phyloP scores from a whole-genome alignment of 2,329 filamentous ascomycete species.

The Aspergillus sclerotialis region DNA sequence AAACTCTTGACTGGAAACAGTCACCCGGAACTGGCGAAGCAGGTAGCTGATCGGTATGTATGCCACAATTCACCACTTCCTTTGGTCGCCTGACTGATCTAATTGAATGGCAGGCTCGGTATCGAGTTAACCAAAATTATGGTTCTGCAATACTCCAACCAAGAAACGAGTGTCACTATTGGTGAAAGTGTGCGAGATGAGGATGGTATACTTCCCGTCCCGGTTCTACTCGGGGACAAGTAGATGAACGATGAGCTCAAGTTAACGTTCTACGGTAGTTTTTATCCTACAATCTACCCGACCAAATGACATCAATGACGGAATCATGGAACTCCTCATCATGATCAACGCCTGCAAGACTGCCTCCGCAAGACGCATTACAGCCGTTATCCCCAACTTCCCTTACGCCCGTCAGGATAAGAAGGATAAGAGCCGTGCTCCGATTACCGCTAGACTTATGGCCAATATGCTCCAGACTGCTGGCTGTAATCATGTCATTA shows the following conservation, averaged over 20 bases:
- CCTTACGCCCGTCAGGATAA: constrained; percentile 96
- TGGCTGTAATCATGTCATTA: constrained; percentile 88
- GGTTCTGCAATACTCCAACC: constrained; percentile 61
- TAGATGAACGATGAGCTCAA: constrained; percentile 3
- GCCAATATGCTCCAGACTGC: constrained; percentile 97
- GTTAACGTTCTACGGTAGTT: constrained; percentile 49
- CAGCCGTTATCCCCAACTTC: constrained; percentile 91
- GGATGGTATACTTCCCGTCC: constrained; percentile 57
- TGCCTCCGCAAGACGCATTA: constrained; percentile 81
- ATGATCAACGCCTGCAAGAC: constrained; percentile 95
- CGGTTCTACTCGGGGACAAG: constrained; percentile 4
- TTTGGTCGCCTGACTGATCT: constrained; percentile 5
- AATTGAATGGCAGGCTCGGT: constrained; percentile 44
- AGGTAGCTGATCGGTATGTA: constrained; percentile 59
- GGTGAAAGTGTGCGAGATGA: constrained; percentile 95
- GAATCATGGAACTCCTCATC: constrained; percentile 95
- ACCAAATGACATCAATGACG: constrained; percentile 95
- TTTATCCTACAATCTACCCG: constrained; percentile 95
- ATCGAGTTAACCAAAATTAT: constrained; percentile 64
- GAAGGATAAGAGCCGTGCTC: constrained; percentile 93
- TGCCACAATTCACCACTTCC: constrained; percentile 3
- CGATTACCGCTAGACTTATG: constrained; percentile 91
- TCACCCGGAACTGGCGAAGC: constrained; percentile 63
- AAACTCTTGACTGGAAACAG: constrained; percentile 70
- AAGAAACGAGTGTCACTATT: constrained; percentile 66